Conservation (phyloP, 1,139 yeast genomes). For the Candida sp. region DNA sequence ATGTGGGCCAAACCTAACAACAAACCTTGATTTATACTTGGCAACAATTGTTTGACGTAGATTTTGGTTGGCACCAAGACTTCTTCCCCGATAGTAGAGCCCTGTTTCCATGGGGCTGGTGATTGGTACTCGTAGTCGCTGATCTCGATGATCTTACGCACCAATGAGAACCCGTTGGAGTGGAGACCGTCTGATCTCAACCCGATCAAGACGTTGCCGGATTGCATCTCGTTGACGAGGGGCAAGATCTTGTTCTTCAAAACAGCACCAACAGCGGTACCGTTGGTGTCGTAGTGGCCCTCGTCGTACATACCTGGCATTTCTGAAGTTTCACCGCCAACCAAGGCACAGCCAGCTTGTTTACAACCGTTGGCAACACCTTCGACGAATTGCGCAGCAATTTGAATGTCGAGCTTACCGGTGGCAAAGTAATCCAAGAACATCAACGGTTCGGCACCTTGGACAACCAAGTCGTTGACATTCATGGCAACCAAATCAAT, state of each 20-base stretch:
- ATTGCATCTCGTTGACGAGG: conserved; percentile 61
- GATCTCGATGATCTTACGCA: conserved; percentile 91
- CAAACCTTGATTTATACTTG: conserved; percentile 68
- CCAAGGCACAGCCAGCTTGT: conserved; percentile 95
- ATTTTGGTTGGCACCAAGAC: conserved; percentile 90
- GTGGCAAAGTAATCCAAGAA: conserved; percentile 98
- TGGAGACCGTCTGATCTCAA: conserved; percentile 92
- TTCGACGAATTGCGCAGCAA: conserved; percentile 87
- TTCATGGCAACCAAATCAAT: conserved; percentile 99
- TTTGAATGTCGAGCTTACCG: conserved; percentile 82
- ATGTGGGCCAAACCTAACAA: conserved; percentile 94
- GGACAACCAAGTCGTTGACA: conserved; percentile 96
- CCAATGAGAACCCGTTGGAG: conserved; percentile 95
- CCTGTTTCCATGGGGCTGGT: conserved; percentile 82
- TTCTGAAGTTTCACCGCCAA: conserved; percentile 99
- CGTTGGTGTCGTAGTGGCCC: conserved; percentile 97
- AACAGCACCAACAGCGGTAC: conserved; percentile 99
- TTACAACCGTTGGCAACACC: conserved; percentile 99
- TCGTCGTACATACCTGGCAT: conserved; percentile 99
- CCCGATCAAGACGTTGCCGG: conserved; percentile 87
- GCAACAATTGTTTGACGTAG: conserved; percentile 89
- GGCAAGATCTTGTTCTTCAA: conserved; percentile 78
- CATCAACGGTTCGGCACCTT: conserved; percentile 98
- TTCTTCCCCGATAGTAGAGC: conserved; percentile 82
- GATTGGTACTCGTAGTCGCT: conserved; percentile 70